Evolutionary conservation across 73 alveolate genomes (phyloP).

Genomic region (Tetrahymena elliotti): DNA sequence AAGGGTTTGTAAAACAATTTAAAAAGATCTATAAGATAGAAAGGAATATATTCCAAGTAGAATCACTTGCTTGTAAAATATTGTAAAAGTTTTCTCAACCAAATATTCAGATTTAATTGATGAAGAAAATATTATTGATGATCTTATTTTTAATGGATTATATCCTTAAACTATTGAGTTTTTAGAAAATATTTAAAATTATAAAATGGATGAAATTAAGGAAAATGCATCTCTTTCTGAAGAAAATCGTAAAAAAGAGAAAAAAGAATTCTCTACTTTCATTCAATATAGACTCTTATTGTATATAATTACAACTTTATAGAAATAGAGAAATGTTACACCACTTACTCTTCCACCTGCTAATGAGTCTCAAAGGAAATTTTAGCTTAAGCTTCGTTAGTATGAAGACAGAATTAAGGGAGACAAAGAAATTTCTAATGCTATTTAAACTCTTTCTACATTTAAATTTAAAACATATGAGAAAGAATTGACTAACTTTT

Average conservation of each 20-base stretch:
- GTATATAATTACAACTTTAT: neutral
- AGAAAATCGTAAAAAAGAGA: neutral
- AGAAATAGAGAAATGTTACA: neutral
- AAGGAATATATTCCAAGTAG: neutral
- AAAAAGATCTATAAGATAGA: neutral
- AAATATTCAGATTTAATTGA: neutral
- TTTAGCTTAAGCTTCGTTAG: neutral
- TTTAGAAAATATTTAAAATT: neutral
- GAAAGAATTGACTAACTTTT: conserved; percentile 26
- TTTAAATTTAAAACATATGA: conserved; percentile 16
- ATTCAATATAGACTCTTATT: neutral
- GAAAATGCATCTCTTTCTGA: neutral
- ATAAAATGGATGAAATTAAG: neutral
- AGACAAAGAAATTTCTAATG: conserved; percentile 21
- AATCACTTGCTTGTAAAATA: neutral
- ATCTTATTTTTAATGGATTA: neutral
- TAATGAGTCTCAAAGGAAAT: neutral
- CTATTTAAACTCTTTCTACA: conserved; percentile 32
- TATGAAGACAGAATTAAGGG: neutral
- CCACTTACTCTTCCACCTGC: neutral
- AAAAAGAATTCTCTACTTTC: neutral
- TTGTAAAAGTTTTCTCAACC: neutral
- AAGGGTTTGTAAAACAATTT: neutral
- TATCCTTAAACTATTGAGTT: neutral
- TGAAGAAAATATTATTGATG: neutral